Conservation (phyloP, 441 rosid genomes). For the Gossypium schwendimanii region DNA sequence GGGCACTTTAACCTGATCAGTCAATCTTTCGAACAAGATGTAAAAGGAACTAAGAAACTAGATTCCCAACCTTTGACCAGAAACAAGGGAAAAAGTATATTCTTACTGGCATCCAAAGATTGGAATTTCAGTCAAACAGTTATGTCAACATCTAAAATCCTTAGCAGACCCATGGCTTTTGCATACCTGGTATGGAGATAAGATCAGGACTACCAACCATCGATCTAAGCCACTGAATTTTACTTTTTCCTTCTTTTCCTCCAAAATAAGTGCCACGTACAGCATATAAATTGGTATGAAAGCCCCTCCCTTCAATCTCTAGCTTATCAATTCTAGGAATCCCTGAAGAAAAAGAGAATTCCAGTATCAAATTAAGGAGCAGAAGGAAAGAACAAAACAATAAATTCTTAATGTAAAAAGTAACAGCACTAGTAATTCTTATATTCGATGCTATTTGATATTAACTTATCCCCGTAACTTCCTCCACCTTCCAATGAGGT, state of each 20-base stretch:
- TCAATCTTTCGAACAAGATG: too few relatives aligned
- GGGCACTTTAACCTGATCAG: neutral
- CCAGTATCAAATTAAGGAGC: neutral
- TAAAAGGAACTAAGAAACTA: neutral
- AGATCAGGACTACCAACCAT: slow-evolving; percentile 99
- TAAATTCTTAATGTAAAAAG: neutral
- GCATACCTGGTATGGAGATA: slow-evolving; percentile 78
- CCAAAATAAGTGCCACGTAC: slow-evolving; percentile 82
- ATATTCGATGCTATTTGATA: neutral
- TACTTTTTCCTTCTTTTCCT: slow-evolving; percentile 96
- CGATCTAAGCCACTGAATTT: slow-evolving; percentile 92
- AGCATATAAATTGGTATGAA: slow-evolving; percentile 88
- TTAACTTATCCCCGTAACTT: neutral
- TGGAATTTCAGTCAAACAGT: neutral
- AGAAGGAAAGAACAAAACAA: neutral
- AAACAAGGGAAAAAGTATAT: neutral
- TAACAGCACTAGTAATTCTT: neutral
- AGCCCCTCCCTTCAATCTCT: slow-evolving; percentile 92
- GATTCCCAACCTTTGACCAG: neutral
- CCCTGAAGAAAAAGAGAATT: slow-evolving; percentile 37
- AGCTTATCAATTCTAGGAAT: slow-evolving; percentile 79
- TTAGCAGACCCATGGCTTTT: neutral
- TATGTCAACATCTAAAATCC: neutral
- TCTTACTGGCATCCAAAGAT: neutral
- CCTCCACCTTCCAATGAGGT: neutral